Evolutionary conservation across 352 stramenopile genomes (phyloP).

Genomic region (Globisporangium emineosum): DNA sequence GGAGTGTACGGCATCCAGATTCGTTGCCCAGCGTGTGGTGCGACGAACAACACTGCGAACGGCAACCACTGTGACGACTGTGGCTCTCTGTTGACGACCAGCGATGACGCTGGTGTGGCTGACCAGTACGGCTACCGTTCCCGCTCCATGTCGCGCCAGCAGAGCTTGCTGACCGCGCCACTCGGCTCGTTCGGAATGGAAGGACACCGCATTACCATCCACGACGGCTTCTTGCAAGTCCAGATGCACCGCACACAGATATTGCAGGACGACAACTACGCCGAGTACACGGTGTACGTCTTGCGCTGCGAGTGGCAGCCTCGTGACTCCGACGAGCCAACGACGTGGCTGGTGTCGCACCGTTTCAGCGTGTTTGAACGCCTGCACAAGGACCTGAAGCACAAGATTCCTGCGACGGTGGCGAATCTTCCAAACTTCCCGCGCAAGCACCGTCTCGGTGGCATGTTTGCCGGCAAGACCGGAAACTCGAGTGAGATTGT

Average conservation of each 20-base stretch:
- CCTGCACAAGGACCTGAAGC: constrained; percentile 71
- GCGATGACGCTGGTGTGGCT: constrained; percentile 47
- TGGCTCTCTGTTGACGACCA: constrained; percentile 79
- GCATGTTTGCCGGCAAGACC: constrained; percentile 82
- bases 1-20: constrained; percentile 86
- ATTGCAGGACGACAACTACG: constrained; percentile 87
- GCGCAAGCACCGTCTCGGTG: constrained; percentile 81
- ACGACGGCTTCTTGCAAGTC: constrained; percentile 82
- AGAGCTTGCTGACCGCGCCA: constrained; percentile 61
- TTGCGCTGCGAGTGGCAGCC: constrained; percentile 82
- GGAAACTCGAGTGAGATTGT: constrained; percentile 86
- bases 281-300: constrained; percentile 88
- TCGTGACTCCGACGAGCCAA: constrained; percentile 47
- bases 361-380: constrained; percentile 71
- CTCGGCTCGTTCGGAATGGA: constrained; percentile 78
- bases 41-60: constrained; percentile 87
- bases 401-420: constrained; percentile 69
- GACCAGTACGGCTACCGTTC: constrained; percentile 56
- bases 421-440: constrained; percentile 66
- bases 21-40: constrained; percentile 78
- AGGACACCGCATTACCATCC: constrained; percentile 75
- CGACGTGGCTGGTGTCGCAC: constrained; percentile 69
- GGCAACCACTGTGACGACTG: constrained; percentile 87
- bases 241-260: constrained; percentile 86
- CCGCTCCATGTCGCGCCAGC: constrained; percentile 55